A percentile compares a stretch with the other conserved stretches of the same genome.
Evolutionary conservation across 305 asterid genomes (phyloP).

Genomic region (Solanum aculeatissimum): DNA sequence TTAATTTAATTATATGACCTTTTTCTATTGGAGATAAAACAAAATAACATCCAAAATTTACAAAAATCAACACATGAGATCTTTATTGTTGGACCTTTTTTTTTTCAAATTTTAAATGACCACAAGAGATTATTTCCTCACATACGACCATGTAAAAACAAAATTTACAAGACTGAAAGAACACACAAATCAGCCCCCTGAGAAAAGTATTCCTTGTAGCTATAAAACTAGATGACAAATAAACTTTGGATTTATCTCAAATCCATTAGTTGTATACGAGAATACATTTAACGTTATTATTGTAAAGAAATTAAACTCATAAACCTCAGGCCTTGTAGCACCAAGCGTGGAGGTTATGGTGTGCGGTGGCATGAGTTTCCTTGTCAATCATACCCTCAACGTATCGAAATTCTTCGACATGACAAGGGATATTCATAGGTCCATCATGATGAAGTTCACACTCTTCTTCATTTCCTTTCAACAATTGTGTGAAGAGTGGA

Average conservation of each 20-base stretch:
- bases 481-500: constrained; percentile 59
- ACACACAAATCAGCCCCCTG: not conserved
- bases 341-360: constrained; percentile 16
- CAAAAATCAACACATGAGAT: not conserved
- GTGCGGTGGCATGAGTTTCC: constrained; percentile 18
- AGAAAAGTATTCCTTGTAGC: not conserved
- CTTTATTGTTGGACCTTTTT: not conserved
- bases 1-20: no score
- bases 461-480: constrained; percentile 79
- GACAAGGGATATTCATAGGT: constrained; percentile 51
- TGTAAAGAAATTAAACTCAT: not conserved
- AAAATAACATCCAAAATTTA: not conserved
- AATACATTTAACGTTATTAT: not conserved
- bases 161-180: not conserved
- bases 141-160: not conserved
- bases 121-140: not conserved
- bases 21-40: not conserved
- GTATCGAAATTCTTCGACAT: constrained; percentile 41
- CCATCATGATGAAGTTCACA: constrained; percentile 77
- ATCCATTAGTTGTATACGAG: not conserved
- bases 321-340: constrained; percentile 23
- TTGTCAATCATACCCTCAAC: constrained; percentile 33
- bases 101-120: not conserved
- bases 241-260: not conserved
- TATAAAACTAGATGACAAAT: not conserved